Evolutionary conservation across 1,284 basidiomycete species (phyloP), one percentile per base, ranked within the genome.

Genomic region (Ustilago vetiveriae): DNA sequence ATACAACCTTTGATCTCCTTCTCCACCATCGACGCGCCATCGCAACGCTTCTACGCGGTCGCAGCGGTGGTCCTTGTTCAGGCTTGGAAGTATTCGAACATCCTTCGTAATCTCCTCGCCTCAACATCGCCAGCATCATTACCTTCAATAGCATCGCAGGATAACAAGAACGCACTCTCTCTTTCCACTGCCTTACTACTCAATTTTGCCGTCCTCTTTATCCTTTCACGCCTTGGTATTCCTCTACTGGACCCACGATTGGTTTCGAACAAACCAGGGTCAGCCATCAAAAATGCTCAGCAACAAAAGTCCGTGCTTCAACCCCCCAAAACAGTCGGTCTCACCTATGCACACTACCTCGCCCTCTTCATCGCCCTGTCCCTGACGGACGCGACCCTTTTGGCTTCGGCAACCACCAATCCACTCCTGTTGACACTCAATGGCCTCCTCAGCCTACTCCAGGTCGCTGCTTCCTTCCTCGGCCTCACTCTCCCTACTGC

Each of bases 261-360:
- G 75, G 85, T 88, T 14, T 84, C 88, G 4, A 85, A 89, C 27
- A 63, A 86, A 11, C 83, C 89, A 26, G 87, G 90, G 74, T 85
- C 91, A 32, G 60, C 86, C 7, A 72, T 84, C 2, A 77, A 90
- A 2, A 88, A 86, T 82, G 84, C 88, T 35, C 66, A 40, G 21
- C 14, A 90, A 33, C 87, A 92, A 78, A 89, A 87, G 3, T 53
- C 90, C 19, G 76, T 91, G 71, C 91, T 93, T 76, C 90, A 90
- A 23, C 73, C 76, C 16, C 78, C 81, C 57, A 79, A 74, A 33
- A 80, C 80, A 26, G 48, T 57, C 43, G 64, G 64, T 17, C 64
- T 67, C 41, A 63, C 59, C 19, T 59, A 56, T 21, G 8, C 41
- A 21, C 47, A 54, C 29, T 78, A 76, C 49, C 24, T 60, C 48